Conservation (phyloP, 805 yeast species). For the Yarrowia keelungensis region DNA sequence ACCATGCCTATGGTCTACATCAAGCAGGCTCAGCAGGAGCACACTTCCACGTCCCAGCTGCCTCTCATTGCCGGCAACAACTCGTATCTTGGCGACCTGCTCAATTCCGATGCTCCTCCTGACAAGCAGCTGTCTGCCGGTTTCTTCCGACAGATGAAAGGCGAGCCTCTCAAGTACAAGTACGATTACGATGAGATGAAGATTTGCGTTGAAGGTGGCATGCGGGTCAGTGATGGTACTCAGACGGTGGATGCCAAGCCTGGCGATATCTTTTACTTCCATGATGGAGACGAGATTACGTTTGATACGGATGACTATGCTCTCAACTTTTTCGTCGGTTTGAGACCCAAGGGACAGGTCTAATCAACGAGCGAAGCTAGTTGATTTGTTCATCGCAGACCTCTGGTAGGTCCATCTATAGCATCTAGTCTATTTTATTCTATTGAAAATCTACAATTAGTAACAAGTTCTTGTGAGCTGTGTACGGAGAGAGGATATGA, state of each 20-base stretch:
- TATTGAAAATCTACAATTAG: too few species aligned
- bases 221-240: slow-evolving; percentile 66
- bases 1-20: slow-evolving; percentile 43
- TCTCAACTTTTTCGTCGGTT: slow-evolving; percentile 66
- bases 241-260: slow-evolving; percentile 59
- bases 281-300: slow-evolving; percentile 71
- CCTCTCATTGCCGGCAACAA: slow-evolving; percentile 68
- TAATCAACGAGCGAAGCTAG: background rate
- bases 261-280: slow-evolving; percentile 73
- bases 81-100: slow-evolving; percentile 71
- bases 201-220: slow-evolving; percentile 71
- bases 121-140: slow-evolving; percentile 71
- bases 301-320: slow-evolving; percentile 67
- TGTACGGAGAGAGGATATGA: too few species aligned
- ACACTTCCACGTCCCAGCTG: slow-evolving; percentile 51
- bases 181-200: slow-evolving; percentile 75
- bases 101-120: slow-evolving; percentile 65
- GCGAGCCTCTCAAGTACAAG: slow-evolving; percentile 70
- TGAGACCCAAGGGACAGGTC: slow-evolving; percentile 43
- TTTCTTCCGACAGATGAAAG: slow-evolving; percentile 71
- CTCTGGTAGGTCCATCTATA: too few species aligned
- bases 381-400: background rate
- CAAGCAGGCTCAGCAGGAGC: slow-evolving; percentile 33
- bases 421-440: background rate
- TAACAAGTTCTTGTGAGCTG: too few species aligned